Evolutionary conservation across 306 rosid genomes (phyloP).

Genomic region (Medicago truncatula): MtrunA17r5.0-ANR NC_053043.1:45766001-45766500

Average conservation of each 20-base stretch:
- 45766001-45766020: constrained; percentile 97
- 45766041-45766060: constrained; percentile 80
- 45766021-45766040: constrained; percentile 94
- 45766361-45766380: background rate
- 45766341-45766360: background rate
- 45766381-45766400: background rate
- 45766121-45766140: constrained; percentile 31
- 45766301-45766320: constrained; percentile 14
- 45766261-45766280: background rate
- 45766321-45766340: background rate
- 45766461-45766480: background rate
- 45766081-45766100: constrained; percentile 76
- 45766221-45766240: background rate
- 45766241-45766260: background rate
- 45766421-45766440: background rate
- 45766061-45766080: constrained; percentile 81
- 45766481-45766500: background rate
- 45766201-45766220: constrained; percentile 1
- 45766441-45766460: background rate
- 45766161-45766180: background rate
- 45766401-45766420: background rate
- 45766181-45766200: background rate
- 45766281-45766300: background rate
- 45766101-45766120: constrained; percentile 69
- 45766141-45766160: background rate